A percentile compares a stretch with the other conserved stretches of the same genome.
These are phyloP conservation scores for Rhizophagus sp. DNA, from an alignment of 192 early-diverging fungal genomes.

Conservation along the genomic window DNA sequence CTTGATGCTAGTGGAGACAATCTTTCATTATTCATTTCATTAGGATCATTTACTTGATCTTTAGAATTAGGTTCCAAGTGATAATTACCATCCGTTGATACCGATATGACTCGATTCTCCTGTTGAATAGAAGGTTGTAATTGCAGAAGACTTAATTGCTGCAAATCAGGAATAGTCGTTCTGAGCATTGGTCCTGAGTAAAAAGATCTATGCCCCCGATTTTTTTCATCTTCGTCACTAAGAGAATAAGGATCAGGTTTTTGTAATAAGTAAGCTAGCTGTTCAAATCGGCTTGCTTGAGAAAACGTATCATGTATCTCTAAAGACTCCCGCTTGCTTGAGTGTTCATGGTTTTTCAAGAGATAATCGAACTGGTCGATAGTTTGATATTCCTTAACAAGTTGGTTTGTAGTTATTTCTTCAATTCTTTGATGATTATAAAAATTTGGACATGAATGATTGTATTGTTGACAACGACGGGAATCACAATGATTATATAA, in stretches of 20 bases:
- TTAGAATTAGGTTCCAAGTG: not conserved
- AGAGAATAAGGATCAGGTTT: not conserved
- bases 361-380: not conserved
- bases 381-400: not conserved
- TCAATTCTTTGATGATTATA: not conserved
- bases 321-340: not conserved
- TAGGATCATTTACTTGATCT: not conserved
- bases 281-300: not conserved
- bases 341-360: not conserved
- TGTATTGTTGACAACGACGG: too few species aligned
- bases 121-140: not conserved
- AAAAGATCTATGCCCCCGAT: not conserved
- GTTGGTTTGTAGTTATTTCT: not conserved
- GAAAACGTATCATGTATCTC: not conserved
- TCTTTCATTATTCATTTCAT: not conserved
- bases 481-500: too few species aligned
- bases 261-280: not conserved
- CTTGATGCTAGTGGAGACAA: not conserved
- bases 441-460: not conserved
- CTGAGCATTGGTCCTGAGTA: too few species aligned
- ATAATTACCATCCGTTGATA: too few species aligned
- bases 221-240: not conserved
- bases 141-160: too few species aligned
- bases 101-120: not conserved
- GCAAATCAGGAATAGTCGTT: not conserved